Percentiles rank a stretch among this genome's conserved stretches.
Conservation (phyloP, 352 stramenopile genomes). For the Globisporangium solare region DNA sequence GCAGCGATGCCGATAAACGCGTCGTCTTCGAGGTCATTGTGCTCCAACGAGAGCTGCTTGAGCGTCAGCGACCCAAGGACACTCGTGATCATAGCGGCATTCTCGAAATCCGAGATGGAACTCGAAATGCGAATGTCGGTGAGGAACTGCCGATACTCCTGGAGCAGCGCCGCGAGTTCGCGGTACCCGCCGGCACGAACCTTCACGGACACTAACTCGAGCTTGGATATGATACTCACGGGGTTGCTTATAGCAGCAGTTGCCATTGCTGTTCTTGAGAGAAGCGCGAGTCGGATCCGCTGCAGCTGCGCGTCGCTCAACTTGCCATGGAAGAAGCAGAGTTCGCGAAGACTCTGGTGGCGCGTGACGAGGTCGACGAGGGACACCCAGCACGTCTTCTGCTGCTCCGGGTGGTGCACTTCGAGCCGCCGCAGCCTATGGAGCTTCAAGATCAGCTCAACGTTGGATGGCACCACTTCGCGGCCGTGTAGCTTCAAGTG, state of each 20-base stretch:
- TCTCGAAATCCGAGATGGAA: slow-evolving; percentile 57
- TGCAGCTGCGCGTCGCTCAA: slow-evolving; percentile 39
- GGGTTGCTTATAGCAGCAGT: slow-evolving; percentile 14
- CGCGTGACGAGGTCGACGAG: slow-evolving; percentile 27
- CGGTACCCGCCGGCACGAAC: slow-evolving; percentile 37
- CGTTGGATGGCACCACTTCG: slow-evolving; percentile 51
- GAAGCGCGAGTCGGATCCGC: slow-evolving; percentile 29
- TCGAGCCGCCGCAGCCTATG: slow-evolving; percentile 45
- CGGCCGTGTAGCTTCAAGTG: slow-evolving; percentile 58
- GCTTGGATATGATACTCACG: slow-evolving; percentile 1
- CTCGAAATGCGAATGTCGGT: slow-evolving; percentile 51
- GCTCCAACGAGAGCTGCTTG: slow-evolving; percentile 53
- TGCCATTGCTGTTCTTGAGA: neutral
- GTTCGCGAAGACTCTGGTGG: slow-evolving; percentile 29
- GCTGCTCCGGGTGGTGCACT: slow-evolving; percentile 72
- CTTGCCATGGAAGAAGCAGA: slow-evolving; percentile 76
- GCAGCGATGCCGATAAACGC: slow-evolving; percentile 35
- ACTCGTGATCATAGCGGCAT: slow-evolving; percentile 37
- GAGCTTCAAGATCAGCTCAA: slow-evolving; percentile 36
- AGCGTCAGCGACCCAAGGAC: slow-evolving; percentile 31
- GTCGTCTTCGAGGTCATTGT: slow-evolving; percentile 75
- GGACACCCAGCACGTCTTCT: slow-evolving; percentile 41
- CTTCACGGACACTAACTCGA: slow-evolving; percentile 75
- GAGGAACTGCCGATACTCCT: slow-evolving; percentile 25
- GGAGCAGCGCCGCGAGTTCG: slow-evolving; percentile 42